Base-by-base conservation (phyloP, 495 filamentous ascomycete genomes). In the Penicilliopsis zonata region DNA sequence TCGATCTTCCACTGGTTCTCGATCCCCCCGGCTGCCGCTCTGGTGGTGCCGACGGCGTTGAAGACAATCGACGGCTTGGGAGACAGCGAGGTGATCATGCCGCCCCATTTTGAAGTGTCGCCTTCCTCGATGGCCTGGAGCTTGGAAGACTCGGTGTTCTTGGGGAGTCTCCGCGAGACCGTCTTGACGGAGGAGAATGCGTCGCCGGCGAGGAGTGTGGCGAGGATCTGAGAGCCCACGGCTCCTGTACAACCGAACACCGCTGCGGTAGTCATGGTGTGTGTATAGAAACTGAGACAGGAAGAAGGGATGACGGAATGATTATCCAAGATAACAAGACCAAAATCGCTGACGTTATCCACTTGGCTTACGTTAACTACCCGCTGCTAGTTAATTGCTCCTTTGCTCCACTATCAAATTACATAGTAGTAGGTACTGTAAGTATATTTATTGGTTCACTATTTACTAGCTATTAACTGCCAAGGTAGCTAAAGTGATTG, bases 1-100 rank as follows among this genome's bases (percentile, higher is more conserved):
- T 86, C 82, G 22, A 86, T 73, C 43, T 80, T 80, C 46, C 78
- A 74, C 50, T 86, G 82, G 41, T 78, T 76, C 20, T 71, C 71
- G 38, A 85, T 65, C 25, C 78, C 70, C 18, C 81, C 81, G 0
- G 78, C 80, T 19, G 65, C 63, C 1, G 41, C 68, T 13, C 70
- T 64, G 4, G 81, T 85, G 1, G 80, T 85, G 28, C 65, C 82
- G 13, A 86, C 61, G 10, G 74, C 60, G 1, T 78, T 80, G 36
- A 80, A 63, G 45, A 80, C 72, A 27, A 73, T 63, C 2, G 61
- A 50, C 0, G 79, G 80, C 0, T 65, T 31, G 0, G 79, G 78
- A 0, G 53, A 35, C 19, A 79, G 57, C 3, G 61, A 50, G 8
- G 59, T 47, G 36, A 86, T 63, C 27, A 51, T 52, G 12, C 50